These are phyloP conservation scores for Pleurotus sapidus DNA, from an alignment of 768 basidiomycete species.

Conservation along the genomic window DNA sequence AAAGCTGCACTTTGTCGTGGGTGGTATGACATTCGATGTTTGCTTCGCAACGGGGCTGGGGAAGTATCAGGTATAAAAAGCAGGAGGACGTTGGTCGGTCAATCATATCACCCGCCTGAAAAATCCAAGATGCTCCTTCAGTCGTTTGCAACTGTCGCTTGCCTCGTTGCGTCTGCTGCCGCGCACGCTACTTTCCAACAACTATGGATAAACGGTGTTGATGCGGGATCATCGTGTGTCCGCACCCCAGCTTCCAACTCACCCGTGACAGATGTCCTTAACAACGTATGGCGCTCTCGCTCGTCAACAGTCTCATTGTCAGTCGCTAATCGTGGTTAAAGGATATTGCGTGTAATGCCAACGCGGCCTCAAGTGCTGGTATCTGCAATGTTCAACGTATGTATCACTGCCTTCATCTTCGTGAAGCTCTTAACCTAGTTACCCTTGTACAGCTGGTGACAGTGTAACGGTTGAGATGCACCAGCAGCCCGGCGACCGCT, in stretches of 20 bases:
- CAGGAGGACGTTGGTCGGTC: not conserved
- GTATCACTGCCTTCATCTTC: conserved; percentile 7
- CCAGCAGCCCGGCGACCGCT: conserved; percentile 40
- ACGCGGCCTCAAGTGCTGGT: conserved; percentile 26
- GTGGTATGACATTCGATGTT: no score
- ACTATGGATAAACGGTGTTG: conserved; percentile 49
- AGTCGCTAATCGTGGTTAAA: conserved; percentile 8
- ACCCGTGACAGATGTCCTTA: conserved; percentile 40
- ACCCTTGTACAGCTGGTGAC: conserved; percentile 36
- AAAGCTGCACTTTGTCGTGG: not conserved
- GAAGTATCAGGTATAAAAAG: not conserved
- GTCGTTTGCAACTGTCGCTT: conserved; percentile 25
- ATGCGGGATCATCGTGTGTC: conserved; percentile 44
- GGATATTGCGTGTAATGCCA: conserved; percentile 50
- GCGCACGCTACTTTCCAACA: conserved; percentile 56
- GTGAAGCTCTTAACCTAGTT: not conserved
- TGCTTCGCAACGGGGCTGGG: not conserved
- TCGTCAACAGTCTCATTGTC: not conserved
- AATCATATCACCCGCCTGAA: not conserved
- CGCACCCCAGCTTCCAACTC: conserved; percentile 43
- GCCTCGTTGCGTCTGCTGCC: conserved; percentile 34
- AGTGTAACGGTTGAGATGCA: conserved; percentile 39
- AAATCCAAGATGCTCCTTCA: conserved; percentile 24
- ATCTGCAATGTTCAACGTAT: conserved; percentile 41
- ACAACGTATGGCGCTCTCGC: conserved; percentile 21